Evolutionary conservation across 192 early-diverging fungal genomes (phyloP).

Genomic region (Umbelopsis vinacea): DNA sequence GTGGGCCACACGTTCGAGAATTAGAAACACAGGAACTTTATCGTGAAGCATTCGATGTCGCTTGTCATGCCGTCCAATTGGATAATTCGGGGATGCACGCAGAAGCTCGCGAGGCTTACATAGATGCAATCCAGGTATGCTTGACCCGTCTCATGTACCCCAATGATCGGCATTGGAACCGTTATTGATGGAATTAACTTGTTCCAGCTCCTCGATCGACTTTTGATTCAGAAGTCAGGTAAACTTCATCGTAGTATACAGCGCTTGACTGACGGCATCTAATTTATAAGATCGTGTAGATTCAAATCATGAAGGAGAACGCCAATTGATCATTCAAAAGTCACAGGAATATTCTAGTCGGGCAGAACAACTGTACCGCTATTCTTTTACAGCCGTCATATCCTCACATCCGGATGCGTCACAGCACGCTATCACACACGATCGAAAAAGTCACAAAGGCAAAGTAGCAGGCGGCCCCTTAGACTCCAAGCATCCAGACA

Average conservation of each 20-base stretch:
- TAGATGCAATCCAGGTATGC: conserved; percentile 32
- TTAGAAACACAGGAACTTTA: conserved; percentile 3
- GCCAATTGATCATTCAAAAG: conserved; percentile 39
- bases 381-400: conserved; percentile 11
- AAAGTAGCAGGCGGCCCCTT: not conserved
- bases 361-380: conserved; percentile 35
- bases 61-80: conserved; percentile 34
- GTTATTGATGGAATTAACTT: not conserved
- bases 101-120: conserved; percentile 33
- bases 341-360: conserved; percentile 35
- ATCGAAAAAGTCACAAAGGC: conserved; percentile 19
- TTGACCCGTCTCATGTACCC: not conserved
- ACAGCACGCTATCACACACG: conserved; percentile 22
- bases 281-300: not conserved
- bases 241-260: not conserved
- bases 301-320: not conserved
- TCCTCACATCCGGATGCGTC: conserved; percentile 25
- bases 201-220: conserved; percentile 10
- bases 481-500: not conserved
- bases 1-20: not conserved
- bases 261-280: not conserved
- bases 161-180: too few species aligned
- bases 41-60: conserved; percentile 19
- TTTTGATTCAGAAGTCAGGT: conserved; percentile 3
- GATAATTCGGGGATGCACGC: conserved; percentile 28